phyloP scores from a whole-genome alignment of 2,329 filamentous ascomycete genomes.

The Sarocladium oryzae region DNA sequence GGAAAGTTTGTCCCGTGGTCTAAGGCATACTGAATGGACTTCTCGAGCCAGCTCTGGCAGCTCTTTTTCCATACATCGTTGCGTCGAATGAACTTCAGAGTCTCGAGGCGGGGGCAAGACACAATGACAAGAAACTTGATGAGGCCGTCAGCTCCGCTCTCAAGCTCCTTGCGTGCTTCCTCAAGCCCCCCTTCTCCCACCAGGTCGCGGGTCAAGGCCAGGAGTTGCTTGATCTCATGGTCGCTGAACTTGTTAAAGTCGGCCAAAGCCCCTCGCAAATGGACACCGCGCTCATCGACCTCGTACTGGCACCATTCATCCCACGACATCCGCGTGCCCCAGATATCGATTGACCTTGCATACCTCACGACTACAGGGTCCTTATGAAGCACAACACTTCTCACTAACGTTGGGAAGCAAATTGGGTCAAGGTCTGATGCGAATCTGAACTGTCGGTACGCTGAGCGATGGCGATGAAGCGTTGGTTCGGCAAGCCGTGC shows the following conservation, averaged over 20 bases:
- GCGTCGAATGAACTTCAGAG: background rate
- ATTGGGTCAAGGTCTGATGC: background rate
- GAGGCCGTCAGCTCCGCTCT: background rate
- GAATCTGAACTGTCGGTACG: background rate
- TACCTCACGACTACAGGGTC: background rate
- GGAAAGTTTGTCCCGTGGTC: background rate
- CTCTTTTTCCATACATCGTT: background rate
- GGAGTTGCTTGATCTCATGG: background rate
- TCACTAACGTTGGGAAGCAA: background rate
- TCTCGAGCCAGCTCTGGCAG: constrained; percentile 2
- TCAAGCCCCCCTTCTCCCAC: background rate
- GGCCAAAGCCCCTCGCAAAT: background rate
- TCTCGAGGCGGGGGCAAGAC: background rate
- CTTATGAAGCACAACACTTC: background rate
- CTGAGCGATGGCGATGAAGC: background rate
- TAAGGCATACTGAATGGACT: background rate
- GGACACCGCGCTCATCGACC: background rate
- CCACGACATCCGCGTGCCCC: constrained; percentile 3
- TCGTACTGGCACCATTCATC: constrained; percentile 1
- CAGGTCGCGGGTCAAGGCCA: background rate
- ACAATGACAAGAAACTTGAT: constrained; percentile 5
- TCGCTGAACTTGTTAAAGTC: background rate
- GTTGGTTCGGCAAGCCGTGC: background rate
- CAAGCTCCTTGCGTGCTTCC: background rate
- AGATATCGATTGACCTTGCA: background rate